A percentile compares a stretch with the other conserved stretches of the same genome.
phyloP scores from a whole-genome alignment of 768 basidiomycete genomes.

The Thelephora ganbajun region DNA sequence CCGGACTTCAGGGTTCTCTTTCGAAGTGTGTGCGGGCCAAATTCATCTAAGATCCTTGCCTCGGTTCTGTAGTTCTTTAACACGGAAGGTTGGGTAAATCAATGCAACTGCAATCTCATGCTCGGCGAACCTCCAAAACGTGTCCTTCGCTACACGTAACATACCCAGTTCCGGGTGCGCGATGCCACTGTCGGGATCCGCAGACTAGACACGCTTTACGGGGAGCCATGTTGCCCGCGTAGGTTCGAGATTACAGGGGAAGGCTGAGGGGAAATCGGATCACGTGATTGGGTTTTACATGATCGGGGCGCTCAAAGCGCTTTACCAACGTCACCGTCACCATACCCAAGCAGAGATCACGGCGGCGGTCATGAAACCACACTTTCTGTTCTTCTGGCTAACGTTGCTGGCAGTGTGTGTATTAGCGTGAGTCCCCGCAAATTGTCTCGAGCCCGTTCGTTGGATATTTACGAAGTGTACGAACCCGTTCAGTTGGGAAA shows the following conservation, averaged over 20 bases:
- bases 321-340: background rate
- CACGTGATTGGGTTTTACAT: background rate
- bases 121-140: slow-evolving; percentile 56
- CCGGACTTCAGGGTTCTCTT: slow-evolving; percentile 53
- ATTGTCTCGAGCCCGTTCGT: background rate
- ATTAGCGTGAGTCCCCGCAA: background rate
- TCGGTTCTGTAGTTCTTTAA: slow-evolving; percentile 76
- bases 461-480: background rate
- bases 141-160: slow-evolving; percentile 88
- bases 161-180: slow-evolving; percentile 67
- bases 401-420: background rate
- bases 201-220: slow-evolving; percentile 63
- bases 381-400: background rate
- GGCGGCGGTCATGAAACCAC: background rate
- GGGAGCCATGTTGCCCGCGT: slow-evolving; percentile 51
- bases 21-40: slow-evolving; percentile 45
- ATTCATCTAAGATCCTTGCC: slow-evolving; percentile 50
- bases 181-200: slow-evolving; percentile 79
- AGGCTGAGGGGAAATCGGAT: too few relatives aligned
- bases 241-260: too few relatives aligned
- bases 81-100: background rate
- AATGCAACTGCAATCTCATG: background rate
- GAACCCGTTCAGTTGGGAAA: background rate
- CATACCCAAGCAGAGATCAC: background rate
- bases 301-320: background rate